A percentile compares a stretch with the other conserved stretches of the same genome.
These are phyloP conservation scores for Colletotrichum liaoningense DNA, from an alignment of 2,329 filamentous ascomycete species.

Conservation along the genomic window DNA sequence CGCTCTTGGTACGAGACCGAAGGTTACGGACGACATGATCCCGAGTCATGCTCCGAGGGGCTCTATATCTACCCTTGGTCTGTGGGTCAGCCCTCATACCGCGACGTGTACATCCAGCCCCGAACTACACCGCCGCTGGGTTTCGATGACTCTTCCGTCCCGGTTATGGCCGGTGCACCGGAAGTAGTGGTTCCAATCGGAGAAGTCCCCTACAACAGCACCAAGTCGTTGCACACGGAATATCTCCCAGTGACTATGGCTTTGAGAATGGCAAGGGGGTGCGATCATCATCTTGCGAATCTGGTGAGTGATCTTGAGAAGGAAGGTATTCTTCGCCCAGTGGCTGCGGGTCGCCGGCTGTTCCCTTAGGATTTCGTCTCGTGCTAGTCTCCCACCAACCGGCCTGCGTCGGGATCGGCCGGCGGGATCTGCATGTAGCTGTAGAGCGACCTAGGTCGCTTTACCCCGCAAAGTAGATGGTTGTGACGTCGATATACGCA, in stretches of 20 bases:
- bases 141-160: background rate
- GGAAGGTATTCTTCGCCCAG: background rate
- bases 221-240: background rate
- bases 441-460: background rate
- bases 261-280: conserved; percentile 32
- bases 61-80: conserved; percentile 31
- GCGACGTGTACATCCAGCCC: conserved; percentile 20
- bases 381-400: background rate
- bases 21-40: conserved; percentile 30
- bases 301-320: conserved; percentile 17
- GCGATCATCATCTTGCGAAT: conserved; percentile 15
- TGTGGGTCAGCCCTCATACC: conserved; percentile 17
- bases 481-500: background rate
- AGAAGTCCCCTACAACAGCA: conserved; percentile 13
- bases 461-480: background rate
- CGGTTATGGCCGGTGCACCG: conserved; percentile 4
- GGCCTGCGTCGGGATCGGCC: background rate
- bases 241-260: conserved; percentile 12
- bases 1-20: conserved; percentile 31
- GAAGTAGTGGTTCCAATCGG: conserved; percentile 28
- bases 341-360: background rate
- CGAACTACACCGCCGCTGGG: conserved; percentile 12
- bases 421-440: background rate
- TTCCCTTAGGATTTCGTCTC: background rate
- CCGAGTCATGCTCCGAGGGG: conserved; percentile 30